Conservation (phyloP, 1,284 basidiomycete species). For the Sutorius eximius region DNA sequence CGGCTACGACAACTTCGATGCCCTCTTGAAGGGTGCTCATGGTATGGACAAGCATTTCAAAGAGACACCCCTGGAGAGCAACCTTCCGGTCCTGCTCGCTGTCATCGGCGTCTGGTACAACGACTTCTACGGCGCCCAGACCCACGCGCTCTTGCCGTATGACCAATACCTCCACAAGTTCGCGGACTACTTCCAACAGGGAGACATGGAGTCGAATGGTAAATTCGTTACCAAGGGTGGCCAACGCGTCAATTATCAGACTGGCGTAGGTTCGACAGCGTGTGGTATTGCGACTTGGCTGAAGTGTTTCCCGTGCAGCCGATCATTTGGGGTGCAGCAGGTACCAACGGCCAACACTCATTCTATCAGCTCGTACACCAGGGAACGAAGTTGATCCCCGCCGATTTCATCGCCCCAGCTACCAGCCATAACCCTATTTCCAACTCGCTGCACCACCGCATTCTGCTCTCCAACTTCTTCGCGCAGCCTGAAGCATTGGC, state of each 20-base stretch:
- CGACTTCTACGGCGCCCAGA: slow-evolving; percentile 95
- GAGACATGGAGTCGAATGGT: slow-evolving; percentile 99
- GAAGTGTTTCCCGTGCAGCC: slow-evolving; percentile 52
- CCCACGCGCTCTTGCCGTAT: slow-evolving; percentile 93
- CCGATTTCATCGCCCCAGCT: slow-evolving; percentile 94
- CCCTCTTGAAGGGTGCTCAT: slow-evolving; percentile 89
- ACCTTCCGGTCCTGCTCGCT: slow-evolving; percentile 90
- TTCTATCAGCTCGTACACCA: slow-evolving; percentile 99
- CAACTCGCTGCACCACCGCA: slow-evolving; percentile 91
- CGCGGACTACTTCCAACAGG: slow-evolving; percentile 99
- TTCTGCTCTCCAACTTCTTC: slow-evolving; percentile 97
- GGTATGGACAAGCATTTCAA: slow-evolving; percentile 98
- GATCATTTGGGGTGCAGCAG: slow-evolving; percentile 98
- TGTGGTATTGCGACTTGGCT: neutral
- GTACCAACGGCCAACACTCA: slow-evolving; percentile 98
- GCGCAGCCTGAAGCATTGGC: slow-evolving; percentile 97
- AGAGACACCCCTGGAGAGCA: slow-evolving; percentile 84
- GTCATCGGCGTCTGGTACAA: slow-evolving; percentile 98
- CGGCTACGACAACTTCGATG: slow-evolving; percentile 93
- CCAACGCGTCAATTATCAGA: slow-evolving; percentile 92
- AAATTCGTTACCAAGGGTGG: slow-evolving; percentile 96
- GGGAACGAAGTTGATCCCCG: slow-evolving; percentile 89
- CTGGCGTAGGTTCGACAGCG: slow-evolving; percentile 66
- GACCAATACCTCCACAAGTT: slow-evolving; percentile 99
- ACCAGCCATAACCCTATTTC: slow-evolving; percentile 91